These are phyloP conservation scores for Xerocomus cyaneibrunnescens DNA, from an alignment of 1,284 basidiomycete species.

Conservation along the genomic window DNA sequence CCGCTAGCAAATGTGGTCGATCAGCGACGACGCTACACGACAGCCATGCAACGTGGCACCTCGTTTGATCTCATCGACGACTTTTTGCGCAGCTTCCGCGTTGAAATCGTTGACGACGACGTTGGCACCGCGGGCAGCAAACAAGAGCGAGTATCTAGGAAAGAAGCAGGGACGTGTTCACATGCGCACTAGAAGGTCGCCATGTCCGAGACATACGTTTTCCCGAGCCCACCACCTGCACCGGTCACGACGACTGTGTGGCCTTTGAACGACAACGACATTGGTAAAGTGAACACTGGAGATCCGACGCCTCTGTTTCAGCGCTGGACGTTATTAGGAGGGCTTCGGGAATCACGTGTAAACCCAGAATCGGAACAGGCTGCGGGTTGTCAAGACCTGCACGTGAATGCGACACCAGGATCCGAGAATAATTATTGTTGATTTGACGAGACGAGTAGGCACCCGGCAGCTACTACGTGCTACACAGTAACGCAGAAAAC, in stretches of 20 bases:
- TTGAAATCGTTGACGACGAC: slow-evolving; percentile 97
- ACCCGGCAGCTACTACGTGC: slow-evolving; percentile 37
- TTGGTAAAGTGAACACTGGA: slow-evolving; percentile 3
- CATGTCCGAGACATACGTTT: slow-evolving; percentile 58
- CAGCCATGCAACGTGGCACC: slow-evolving; percentile 59
- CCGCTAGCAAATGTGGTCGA: slow-evolving; percentile 48
- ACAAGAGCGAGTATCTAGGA: slow-evolving; percentile 86
- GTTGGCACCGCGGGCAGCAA: slow-evolving; percentile 89
- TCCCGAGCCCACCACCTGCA: slow-evolving; percentile 93
- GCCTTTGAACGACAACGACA: slow-evolving; percentile 77
- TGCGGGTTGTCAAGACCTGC: too few relatives aligned
- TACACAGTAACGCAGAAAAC: slow-evolving; percentile 35
- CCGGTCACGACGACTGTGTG: slow-evolving; percentile 95
- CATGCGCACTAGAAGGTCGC: too few relatives aligned
- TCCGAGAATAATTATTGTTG: slow-evolving; percentile 25
- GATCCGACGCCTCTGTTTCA: background rate
- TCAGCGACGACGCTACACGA: background rate
- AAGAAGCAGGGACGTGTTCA: background rate
- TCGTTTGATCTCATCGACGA: slow-evolving; percentile 86
- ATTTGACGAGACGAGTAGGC: slow-evolving; percentile 32
- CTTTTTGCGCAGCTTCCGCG: slow-evolving; percentile 84
- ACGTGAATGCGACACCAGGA: background rate
- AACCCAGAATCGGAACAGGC: too few relatives aligned
- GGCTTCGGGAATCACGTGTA: slow-evolving; percentile 25
- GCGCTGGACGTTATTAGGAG: slow-evolving; percentile 1